Conservation (phyloP, 2,329 filamentous ascomycete genomes). For the Cercospora sp. region DNA sequence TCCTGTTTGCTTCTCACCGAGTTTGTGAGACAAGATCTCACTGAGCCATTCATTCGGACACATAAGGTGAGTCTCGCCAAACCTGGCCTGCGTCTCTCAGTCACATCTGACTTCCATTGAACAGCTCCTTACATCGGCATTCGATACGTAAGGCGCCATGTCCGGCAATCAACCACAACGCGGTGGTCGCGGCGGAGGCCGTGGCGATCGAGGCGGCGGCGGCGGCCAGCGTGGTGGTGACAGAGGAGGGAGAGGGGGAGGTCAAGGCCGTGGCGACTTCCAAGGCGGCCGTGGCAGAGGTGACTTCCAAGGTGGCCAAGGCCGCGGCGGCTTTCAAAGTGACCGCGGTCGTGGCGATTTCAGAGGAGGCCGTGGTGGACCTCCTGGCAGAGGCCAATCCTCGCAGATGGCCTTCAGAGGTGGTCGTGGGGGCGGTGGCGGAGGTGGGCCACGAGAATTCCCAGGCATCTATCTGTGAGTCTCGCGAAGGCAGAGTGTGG, state of each 20-base stretch:
- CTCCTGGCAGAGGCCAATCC: constrained; percentile 17
- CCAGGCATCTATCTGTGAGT: constrained; percentile 33
- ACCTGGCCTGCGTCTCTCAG: background rate
- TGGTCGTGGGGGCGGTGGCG: constrained; percentile 24
- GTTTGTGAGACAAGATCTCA: constrained; percentile 15
- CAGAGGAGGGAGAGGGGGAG: constrained; percentile 19
- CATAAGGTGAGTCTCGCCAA: background rate
- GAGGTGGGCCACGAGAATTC: constrained; percentile 12
- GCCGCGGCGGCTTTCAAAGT: constrained; percentile 31
- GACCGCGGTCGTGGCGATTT: constrained; percentile 28
- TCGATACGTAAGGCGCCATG: constrained; percentile 16
- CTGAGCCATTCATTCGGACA: constrained; percentile 25
- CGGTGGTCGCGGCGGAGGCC: constrained; percentile 18
- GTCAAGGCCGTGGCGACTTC: constrained; percentile 16
- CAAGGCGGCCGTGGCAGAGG: constrained; percentile 18
- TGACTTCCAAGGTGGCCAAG: constrained; percentile 20
- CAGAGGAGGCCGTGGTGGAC: constrained; percentile 28
- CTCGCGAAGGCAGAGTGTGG: background rate
- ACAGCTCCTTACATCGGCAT: constrained; percentile 4
- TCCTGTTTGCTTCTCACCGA: background rate
- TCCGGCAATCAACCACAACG: constrained; percentile 27
- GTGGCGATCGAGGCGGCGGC: constrained; percentile 7
- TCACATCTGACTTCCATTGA: background rate
- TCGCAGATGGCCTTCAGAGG: constrained; percentile 25
- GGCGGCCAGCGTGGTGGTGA: constrained; percentile 18